phyloP scores from a whole-genome alignment of 2,329 filamentous ascomycete species.

The Epicoccum sorghinum region DNA sequence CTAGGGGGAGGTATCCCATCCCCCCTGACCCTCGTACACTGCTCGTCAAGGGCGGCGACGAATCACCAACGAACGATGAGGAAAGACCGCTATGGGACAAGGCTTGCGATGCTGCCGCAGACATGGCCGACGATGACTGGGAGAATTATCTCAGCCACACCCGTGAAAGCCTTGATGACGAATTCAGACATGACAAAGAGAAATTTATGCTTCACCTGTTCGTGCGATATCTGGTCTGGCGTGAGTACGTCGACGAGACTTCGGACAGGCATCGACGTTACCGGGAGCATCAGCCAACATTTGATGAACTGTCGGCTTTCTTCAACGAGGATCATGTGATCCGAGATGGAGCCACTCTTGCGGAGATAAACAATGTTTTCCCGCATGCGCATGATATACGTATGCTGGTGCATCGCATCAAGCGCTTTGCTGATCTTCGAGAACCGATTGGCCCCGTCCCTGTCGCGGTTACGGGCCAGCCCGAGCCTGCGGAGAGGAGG shows the following conservation, averaged over 20 bases:
- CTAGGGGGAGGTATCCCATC: neutral
- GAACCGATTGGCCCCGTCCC: too few species aligned
- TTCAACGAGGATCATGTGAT: neutral
- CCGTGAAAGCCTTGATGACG: neutral
- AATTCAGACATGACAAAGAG: neutral
- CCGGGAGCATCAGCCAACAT: neutral
- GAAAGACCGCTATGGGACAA: neutral
- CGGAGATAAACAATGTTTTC: neutral
- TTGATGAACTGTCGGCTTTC: neutral
- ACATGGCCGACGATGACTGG: neutral
- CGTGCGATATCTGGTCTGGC: constrained; percentile 1
- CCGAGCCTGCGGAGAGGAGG: neutral
- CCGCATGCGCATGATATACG: neutral
- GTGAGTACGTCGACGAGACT: neutral
- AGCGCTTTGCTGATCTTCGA: neutral
- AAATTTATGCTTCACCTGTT: neutral
- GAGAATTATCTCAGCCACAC: neutral
- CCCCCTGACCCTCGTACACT: constrained; percentile 4
- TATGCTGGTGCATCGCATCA: constrained; percentile 11
- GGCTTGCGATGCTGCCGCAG: neutral
- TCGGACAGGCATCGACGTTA: neutral
- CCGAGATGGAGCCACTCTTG: neutral
- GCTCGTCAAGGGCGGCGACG: neutral
- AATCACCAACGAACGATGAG: neutral
- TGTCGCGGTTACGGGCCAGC: neutral